Percentiles rank a stretch among this genome's conserved stretches.
Evolutionary conservation across 106 monocot genomes (phyloP).

Genomic region (Acorus gramineus): DNA sequence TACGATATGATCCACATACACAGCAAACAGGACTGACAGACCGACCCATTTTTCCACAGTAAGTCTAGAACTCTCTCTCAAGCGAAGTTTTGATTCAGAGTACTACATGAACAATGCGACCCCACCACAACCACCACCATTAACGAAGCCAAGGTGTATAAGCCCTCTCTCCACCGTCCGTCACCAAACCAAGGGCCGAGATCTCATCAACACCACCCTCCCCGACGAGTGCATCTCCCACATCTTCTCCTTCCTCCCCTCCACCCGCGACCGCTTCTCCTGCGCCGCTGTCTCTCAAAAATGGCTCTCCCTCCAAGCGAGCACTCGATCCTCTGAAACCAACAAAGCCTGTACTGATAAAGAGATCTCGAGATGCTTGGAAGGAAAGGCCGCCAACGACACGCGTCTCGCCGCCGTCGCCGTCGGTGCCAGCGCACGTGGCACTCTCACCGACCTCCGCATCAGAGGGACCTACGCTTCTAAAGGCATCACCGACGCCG

Average conservation of each 20-base stretch:
- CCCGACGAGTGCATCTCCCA: constrained; percentile 24
- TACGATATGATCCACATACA: no score
- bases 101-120: no score
- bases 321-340: constrained; percentile 7
- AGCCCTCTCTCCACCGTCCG: no score
- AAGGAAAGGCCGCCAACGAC: constrained; percentile 17
- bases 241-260: constrained; percentile 28
- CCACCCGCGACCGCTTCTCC: constrained; percentile 22
- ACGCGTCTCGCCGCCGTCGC: constrained; percentile 19
- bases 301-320: constrained; percentile 27
- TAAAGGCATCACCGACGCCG: constrained; percentile 10
- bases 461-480: neutral
- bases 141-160: no score
- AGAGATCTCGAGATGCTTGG: constrained; percentile 10
- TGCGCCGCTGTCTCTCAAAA: constrained; percentile 32
- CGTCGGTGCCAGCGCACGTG: constrained; percentile 6
- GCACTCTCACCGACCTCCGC: constrained; percentile 13
- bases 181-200: neutral
- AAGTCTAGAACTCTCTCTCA: no score
- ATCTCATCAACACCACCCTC: constrained; percentile 12
- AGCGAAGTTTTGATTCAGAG: no score
- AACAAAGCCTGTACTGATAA: no score
- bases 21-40: no score
- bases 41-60: no score
- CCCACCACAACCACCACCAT: no score